Conservation (phyloP, 257 asterid species). For the Solanum raphanifolium region DNA sequence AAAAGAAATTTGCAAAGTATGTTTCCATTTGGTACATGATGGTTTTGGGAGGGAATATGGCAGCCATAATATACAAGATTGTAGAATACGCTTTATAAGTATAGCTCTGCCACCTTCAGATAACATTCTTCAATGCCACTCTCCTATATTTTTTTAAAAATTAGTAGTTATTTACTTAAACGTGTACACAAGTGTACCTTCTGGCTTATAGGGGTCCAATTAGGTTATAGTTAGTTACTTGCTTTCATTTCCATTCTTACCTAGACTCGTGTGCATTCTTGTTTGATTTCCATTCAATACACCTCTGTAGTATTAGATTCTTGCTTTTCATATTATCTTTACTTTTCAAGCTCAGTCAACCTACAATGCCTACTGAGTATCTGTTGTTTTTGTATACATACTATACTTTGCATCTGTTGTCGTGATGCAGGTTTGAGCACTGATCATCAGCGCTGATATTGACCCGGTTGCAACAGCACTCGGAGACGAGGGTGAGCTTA, state of each 20-base stretch:
- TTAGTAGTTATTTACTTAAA: background rate
- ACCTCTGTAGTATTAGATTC: background rate
- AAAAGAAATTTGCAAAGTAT: background rate
- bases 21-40: background rate
- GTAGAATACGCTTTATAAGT: background rate
- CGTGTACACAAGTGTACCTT: background rate
- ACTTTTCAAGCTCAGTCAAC: background rate
- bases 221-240: background rate
- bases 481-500: background rate
- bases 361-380: background rate
- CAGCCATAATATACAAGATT: too few relatives aligned
- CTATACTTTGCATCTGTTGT: background rate
- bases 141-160: background rate
- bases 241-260: too few relatives aligned
- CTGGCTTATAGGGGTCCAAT: background rate
- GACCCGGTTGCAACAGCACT: background rate
- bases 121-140: background rate
- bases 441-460: too few relatives aligned
- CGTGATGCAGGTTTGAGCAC: too few relatives aligned
- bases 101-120: too few relatives aligned
- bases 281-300: background rate
- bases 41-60: too few relatives aligned
- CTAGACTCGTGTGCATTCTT: background rate
- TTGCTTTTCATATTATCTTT: too few relatives aligned
- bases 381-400: background rate